Base-by-base conservation (phyloP, 805 yeast species). In the Teunomyces gatunensis region DNA sequence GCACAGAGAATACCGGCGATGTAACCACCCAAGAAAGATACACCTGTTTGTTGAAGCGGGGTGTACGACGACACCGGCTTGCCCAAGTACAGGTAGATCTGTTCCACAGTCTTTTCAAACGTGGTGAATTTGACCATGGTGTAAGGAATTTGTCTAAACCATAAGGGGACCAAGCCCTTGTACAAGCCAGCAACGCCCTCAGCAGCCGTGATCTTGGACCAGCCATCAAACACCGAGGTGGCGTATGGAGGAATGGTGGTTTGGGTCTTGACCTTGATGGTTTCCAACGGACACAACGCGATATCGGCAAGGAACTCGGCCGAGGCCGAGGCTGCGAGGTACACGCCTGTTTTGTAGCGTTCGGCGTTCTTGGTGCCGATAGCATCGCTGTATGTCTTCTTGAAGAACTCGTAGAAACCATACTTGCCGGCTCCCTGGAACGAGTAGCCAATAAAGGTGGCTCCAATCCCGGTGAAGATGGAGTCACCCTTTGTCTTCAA, bases 1-100 rank as follows among this genome's bases (percentile, higher is more conserved):
- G 99, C 98, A 76, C 97, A 92, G 74, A 91, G 81, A 47, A 94
- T 84, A 84, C 98, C 99, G 9, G 98, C 99, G 63, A 92, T 80
- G 73, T 92, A 92, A 65, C 99, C 98, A 68, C 96, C 97, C 42
- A 84, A 74, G 74, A 92, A 94, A 20, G 96, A 89, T 35, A 94
- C 96, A 44, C 97, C 96, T 18, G 97, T 92, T 71, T 94, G 97
- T 61, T 85, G 85, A 37, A 84, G 55, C 37, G 83, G 68, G 10
- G 88, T 73, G 75, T 87, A 89, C 49, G 87, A 83, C 18, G 78
- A 71, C 64, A 83, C 89, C 43, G 86, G 81, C 59, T 80, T 81
- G 40, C 96, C 90, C 56, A 92, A 75, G 49, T 74, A 77, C 25
- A 73, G 57, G 73, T 94, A 92, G 61, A 92, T 91, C 43, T 71